Evolutionary conservation across 2,329 filamentous ascomycete genomes (phyloP).

Genomic region (Trichoderma sp.): DNA sequence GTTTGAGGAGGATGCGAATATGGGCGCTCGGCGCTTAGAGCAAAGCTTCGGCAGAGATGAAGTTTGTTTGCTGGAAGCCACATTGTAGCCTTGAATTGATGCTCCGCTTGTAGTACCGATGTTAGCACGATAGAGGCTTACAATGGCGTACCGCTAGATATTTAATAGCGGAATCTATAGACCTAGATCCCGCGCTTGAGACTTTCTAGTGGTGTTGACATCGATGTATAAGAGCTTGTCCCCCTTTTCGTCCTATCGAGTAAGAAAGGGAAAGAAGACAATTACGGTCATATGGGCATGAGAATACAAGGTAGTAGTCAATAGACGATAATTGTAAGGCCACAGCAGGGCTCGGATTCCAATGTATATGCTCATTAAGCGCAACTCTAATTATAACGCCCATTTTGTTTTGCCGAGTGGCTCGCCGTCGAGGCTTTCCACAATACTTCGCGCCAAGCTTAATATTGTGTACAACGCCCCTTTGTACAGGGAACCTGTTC

Average conservation of each 20-base stretch:
- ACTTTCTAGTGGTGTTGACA: background rate
- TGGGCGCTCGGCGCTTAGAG: background rate
- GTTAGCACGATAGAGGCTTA: background rate
- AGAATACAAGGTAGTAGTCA: background rate
- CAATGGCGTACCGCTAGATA: background rate
- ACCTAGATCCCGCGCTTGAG: conserved; percentile 8
- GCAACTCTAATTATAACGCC: background rate
- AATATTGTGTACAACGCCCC: background rate
- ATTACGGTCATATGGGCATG: background rate
- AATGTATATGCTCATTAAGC: background rate
- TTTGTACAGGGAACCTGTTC: background rate
- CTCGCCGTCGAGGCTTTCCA: background rate
- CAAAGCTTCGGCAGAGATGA: background rate
- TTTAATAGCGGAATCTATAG: background rate
- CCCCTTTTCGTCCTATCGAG: background rate
- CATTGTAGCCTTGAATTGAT: background rate
- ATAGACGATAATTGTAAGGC: background rate
- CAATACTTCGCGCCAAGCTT: background rate
- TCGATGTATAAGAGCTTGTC: background rate
- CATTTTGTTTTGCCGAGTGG: background rate
- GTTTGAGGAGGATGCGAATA: background rate
- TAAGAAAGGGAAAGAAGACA: background rate
- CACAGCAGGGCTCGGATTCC: background rate
- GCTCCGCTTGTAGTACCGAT: background rate
- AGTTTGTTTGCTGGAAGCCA: background rate